Evolutionary conservation across 176 grass and related monocot genomes (phyloP).

Genomic region (Carex parvula): DNA sequence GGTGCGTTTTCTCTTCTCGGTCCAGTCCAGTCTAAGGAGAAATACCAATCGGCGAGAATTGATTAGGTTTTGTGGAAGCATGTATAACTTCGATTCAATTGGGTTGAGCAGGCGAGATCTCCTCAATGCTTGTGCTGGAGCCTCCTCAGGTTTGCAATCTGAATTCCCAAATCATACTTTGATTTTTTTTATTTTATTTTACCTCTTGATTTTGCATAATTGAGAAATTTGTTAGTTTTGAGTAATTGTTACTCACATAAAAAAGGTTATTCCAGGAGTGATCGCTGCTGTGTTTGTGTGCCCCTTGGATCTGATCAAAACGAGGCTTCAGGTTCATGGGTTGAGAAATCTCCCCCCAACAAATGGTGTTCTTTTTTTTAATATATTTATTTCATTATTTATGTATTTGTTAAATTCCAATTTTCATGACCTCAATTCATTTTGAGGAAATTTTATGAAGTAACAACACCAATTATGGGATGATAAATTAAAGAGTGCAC

Average conservation of each 20-base stretch:
- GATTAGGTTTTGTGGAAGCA: conserved; percentile 6
- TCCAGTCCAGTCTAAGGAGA: neutral
- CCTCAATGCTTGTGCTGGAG: conserved; percentile 57
- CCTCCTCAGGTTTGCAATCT: conserved; percentile 44
- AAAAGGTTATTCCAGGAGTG: conserved; percentile 32
- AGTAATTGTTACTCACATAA: neutral
- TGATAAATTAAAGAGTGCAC: neutral
- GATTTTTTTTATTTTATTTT: neutral
- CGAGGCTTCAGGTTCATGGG: conserved; percentile 82
- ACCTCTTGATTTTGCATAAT: neutral
- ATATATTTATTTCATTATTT: neutral
- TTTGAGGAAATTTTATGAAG: neutral
- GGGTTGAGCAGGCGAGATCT: conserved; percentile 30
- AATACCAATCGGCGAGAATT: neutral
- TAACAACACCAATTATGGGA: neutral
- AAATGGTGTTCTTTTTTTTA: conserved; percentile 6
- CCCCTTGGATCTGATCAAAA: conserved; percentile 91
- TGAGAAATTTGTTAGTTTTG: conserved; percentile 10
- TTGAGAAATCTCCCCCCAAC: conserved; percentile 37
- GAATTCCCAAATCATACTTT: neutral
- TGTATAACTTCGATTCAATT: neutral
- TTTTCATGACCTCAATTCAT: conserved; percentile 1
- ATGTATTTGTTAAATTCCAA: neutral
- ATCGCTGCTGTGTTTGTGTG: conserved; percentile 77
- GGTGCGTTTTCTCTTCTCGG: neutral